These are phyloP conservation scores for Avicennia marina DNA, from an alignment of 257 asterid genomes.

Conservation along the genomic window DNA sequence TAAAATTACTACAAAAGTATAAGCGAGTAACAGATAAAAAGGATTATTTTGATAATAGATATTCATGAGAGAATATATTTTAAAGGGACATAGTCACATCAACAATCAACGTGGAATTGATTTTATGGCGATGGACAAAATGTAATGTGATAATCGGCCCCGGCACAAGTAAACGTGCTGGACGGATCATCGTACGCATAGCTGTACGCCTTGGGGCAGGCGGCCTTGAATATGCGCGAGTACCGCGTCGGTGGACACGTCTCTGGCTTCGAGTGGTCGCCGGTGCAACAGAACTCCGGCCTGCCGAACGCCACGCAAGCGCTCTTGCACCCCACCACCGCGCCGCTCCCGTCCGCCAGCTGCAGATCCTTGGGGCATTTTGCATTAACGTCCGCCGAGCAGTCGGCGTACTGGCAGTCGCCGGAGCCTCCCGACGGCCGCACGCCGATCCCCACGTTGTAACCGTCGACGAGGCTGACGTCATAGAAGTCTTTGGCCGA, in stretches of 20 bases:
- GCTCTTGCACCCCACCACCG: constrained; percentile 61
- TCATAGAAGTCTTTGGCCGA: constrained; percentile 62
- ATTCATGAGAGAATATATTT: too few relatives aligned
- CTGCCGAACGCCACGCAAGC: constrained; percentile 66
- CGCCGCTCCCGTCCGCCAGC: constrained; percentile 26
- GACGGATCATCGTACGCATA: constrained; percentile 84
- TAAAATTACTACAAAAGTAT: too few relatives aligned
- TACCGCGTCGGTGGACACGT: constrained; percentile 65
- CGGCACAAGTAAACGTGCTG: constrained; percentile 70
- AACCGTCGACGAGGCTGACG: constrained; percentile 82
- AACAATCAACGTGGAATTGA: too few relatives aligned
- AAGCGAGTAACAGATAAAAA: too few relatives aligned
- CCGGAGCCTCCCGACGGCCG: constrained; percentile 48
- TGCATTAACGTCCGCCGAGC: constrained; percentile 39
- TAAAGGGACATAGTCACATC: too few relatives aligned
- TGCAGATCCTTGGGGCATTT: constrained; percentile 44
- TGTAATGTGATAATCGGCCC: constrained; percentile 63
- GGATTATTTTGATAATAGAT: too few relatives aligned
- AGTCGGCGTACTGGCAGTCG: constrained; percentile 37
- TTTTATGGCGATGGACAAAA: constrained; percentile 77
- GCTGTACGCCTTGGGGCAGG: constrained; percentile 87
- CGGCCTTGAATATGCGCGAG: constrained; percentile 60
- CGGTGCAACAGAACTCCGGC: constrained; percentile 81
- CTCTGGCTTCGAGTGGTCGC: constrained; percentile 52
- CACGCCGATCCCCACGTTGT: constrained; percentile 47